Evolutionary conservation across 805 yeast genomes (phyloP).

Genomic region (Wickerhamomyces hampshirensis): DNA sequence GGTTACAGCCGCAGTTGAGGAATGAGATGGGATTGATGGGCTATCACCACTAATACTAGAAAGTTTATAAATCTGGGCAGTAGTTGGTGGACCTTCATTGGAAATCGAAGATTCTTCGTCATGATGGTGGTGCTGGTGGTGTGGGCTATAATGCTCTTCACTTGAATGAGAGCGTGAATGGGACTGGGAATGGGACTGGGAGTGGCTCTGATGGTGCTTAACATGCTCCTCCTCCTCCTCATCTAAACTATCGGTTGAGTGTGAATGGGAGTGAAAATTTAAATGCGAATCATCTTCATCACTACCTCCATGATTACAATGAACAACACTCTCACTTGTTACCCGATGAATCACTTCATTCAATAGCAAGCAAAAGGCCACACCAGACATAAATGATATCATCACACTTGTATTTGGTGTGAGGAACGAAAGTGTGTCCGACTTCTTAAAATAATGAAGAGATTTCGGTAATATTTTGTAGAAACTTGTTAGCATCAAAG

Average conservation of each 20-base stretch:
- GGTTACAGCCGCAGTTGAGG: neutral
- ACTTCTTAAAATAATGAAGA: slow-evolving; percentile 35
- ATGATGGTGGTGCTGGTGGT: slow-evolving; percentile 3
- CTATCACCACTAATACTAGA: too few relatives aligned
- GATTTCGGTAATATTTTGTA: slow-evolving; percentile 75
- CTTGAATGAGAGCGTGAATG: slow-evolving; percentile 10
- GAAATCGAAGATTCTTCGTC: slow-evolving; percentile 5
- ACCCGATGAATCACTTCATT: slow-evolving; percentile 65
- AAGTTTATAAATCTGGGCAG: too few relatives aligned
- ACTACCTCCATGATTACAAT: slow-evolving; percentile 66
- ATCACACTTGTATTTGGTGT: slow-evolving; percentile 35
- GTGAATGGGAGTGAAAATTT: slow-evolving; percentile 15
- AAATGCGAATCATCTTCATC: slow-evolving; percentile 16
- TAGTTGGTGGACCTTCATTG: neutral
- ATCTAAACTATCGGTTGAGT: slow-evolving; percentile 10
- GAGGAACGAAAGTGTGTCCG: slow-evolving; percentile 19
- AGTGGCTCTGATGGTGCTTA: slow-evolving; percentile 4
- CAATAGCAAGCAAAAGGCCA: slow-evolving; percentile 50
- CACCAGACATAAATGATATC: slow-evolving; percentile 53
- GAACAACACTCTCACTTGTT: slow-evolving; percentile 80
- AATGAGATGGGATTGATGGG: neutral
- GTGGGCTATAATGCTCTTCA: slow-evolving; percentile 1
- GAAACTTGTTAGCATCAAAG: slow-evolving; percentile 73
- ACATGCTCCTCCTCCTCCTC: slow-evolving; percentile 2
- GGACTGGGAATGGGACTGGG: slow-evolving; percentile 13